Evolutionary conservation across 2,329 filamentous ascomycete genomes (phyloP), one percentile per base, ranked within the genome.

Genomic region (Botrytis tulipae): DNA sequence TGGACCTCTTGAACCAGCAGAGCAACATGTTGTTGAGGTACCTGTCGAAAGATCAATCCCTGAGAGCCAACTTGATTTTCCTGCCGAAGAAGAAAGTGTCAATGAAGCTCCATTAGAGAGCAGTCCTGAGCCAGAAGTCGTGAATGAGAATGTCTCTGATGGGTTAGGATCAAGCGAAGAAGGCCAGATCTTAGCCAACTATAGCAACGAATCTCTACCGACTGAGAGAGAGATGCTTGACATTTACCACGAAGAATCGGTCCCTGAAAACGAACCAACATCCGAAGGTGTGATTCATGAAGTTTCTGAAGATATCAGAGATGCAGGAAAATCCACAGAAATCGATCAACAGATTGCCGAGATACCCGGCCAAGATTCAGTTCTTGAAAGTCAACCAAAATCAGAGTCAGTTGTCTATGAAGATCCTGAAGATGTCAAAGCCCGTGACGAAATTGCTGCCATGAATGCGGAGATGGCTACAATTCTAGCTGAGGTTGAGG

Each of bases 31-130:
- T 18, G 1, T 29, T 8, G 35, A 54, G 16, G 5, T 57, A 9
- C 9, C 9, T 4, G 14, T n/a, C 1, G 25, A 42, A 40, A 16
- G 4, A 42, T 4, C 9, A 10, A 5, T 5, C 4, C 10, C 6
- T 9, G n/a, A 57, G 18, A 32, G 0, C 2, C 18, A 16, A 32
- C 4, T 7, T 12, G 3, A 12, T 3, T 4, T 5, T 1, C 0
- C 35, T 1, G 25, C 2, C 1, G 25, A 69, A 57, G 25, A 57
- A 0, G 12, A 42, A 16, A 22, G 1, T 2, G 0, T 32, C n/a
- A 9, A 14, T 0, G 5, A 2, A 9, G 4, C 32, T 5, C 1
- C 10, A 40, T 37, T 32, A 25, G 3, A 42, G 9, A 18, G 10
- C 0, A 32, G 8, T 25, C 6, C 1, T 12, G 37, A 69, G 48